Evolutionary conservation across 495 filamentous ascomycete genomes (phyloP).

Genomic region (Daldinia childiae): DNA sequence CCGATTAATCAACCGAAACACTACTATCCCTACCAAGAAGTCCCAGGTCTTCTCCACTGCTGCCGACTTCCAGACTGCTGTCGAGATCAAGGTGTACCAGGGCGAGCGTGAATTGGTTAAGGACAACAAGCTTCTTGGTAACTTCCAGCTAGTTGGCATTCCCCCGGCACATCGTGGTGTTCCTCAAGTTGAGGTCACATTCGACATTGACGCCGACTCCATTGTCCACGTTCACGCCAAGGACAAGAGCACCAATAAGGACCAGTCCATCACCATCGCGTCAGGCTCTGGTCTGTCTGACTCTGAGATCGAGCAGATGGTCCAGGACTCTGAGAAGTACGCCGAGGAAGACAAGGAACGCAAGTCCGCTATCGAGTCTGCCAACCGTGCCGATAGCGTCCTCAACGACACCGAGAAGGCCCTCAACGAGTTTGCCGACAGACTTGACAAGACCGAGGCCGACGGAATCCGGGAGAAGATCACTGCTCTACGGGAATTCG

Average conservation of each 20-base stretch:
- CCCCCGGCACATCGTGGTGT: slow-evolving; percentile 98
- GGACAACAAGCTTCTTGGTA: slow-evolving; percentile 98
- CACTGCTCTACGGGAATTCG: slow-evolving; percentile 82
- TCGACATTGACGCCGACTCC: slow-evolving; percentile 99
- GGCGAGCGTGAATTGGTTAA: slow-evolving; percentile 99
- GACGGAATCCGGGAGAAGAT: slow-evolving; percentile 96
- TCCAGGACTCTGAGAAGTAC: slow-evolving; percentile 96
- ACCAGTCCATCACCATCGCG: slow-evolving; percentile 98
- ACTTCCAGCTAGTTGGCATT: slow-evolving; percentile 99
- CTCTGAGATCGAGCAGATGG: slow-evolving; percentile 93
- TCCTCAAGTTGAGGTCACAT: slow-evolving; percentile 97
- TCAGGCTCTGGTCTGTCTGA: slow-evolving; percentile 98
- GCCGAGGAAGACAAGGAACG: slow-evolving; percentile 95
- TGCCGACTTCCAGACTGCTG: slow-evolving; percentile 98
- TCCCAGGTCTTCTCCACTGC: slow-evolving; percentile 98
- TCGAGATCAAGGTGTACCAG: slow-evolving; percentile 99
- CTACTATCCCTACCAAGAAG: slow-evolving; percentile 99
- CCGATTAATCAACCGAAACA: slow-evolving; percentile 99
- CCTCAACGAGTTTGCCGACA: slow-evolving; percentile 93
- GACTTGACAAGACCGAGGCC: slow-evolving; percentile 95
- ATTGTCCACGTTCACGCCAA: slow-evolving; percentile 99
- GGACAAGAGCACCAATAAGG: slow-evolving; percentile 99
- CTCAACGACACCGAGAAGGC: slow-evolving; percentile 98
- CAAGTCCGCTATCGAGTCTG: slow-evolving; percentile 91
- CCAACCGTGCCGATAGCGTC: slow-evolving; percentile 96